Percentiles rank a stretch among this genome's conserved stretches.
phyloP scores from a whole-genome alignment of 129 eudicot species.

The Sambucus nigra region DNA sequence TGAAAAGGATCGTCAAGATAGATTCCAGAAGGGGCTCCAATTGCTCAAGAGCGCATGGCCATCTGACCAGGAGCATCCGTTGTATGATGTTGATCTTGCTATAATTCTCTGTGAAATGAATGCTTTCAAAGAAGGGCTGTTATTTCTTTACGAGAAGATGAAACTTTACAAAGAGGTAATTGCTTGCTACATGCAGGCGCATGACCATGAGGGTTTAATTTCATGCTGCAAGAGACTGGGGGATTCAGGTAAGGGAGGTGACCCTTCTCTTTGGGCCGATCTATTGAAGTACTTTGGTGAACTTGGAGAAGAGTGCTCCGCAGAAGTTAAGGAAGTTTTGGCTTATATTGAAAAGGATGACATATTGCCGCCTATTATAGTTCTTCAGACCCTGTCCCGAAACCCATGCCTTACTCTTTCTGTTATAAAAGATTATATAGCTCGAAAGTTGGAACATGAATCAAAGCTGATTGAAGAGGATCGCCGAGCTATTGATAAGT shows the following conservation, averaged over 20 bases:
- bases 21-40: slow-evolving; percentile 62
- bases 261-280: slow-evolving; percentile 88
- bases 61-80: slow-evolving; percentile 75
- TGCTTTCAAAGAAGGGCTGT: slow-evolving; percentile 64
- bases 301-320: slow-evolving; percentile 97
- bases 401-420: slow-evolving; percentile 90
- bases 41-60: slow-evolving; percentile 93
- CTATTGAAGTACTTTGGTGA: slow-evolving; percentile 92
- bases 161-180: slow-evolving; percentile 94
- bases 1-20: slow-evolving; percentile 50
- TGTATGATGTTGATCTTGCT: slow-evolving; percentile 85
- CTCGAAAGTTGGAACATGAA: slow-evolving; percentile 84
- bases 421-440: slow-evolving; percentile 87
- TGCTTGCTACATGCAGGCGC: slow-evolving; percentile 94
- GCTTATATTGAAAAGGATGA: slow-evolving; percentile 88
- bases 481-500: slow-evolving; percentile 70
- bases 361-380: slow-evolving; percentile 85
- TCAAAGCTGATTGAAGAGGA: slow-evolving; percentile 92
- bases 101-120: slow-evolving; percentile 92
- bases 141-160: slow-evolving; percentile 88
- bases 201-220: slow-evolving; percentile 93
- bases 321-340: slow-evolving; percentile 85
- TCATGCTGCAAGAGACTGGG: slow-evolving; percentile 97
- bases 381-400: slow-evolving; percentile 75
- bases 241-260: slow-evolving; percentile 88